Evolutionary conservation across 2,329 filamentous ascomycete genomes (phyloP), one percentile per base, ranked within the genome.

Genomic region (Sclerotinia glacialis): DNA sequence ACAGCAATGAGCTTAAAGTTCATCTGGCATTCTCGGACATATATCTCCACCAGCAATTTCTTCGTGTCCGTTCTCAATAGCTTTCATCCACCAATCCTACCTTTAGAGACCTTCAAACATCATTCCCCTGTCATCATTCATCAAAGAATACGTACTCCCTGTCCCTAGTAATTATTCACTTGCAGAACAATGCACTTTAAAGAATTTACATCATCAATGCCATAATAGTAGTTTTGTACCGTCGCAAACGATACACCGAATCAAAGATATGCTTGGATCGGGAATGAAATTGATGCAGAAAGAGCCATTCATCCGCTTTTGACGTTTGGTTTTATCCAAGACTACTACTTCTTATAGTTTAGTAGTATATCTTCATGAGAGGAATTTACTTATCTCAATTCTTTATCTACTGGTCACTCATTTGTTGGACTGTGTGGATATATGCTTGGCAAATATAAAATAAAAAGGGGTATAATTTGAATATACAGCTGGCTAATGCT

Each of bases 151-250:
- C 37, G 2, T 23, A 40, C 37, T n/a, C n/a, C n/a, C n/a, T n/a
- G n/a, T n/a, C n/a, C n/a, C 37, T 40, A 40, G 37, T 40, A 49
- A 37, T 49, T 60, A 37, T 49, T 60, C 42, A 23, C 18, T 12
- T 40, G 6, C 21, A 18, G 42, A 60, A 60, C 56, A 60, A 60
- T 60, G 44, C 58, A 16, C 14, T 21, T 49, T 37, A 11, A 18
- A 21, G 58, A 49, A 49, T 60, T 60, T 60, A 60, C 56, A 47
- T 60, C 42, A 60, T 60, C 42, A 60, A 60, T 47, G 42, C 42
- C 42, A 47, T 47, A 34, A 59, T 23, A 23, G 12, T 47, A 23
- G 28, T 23, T 11, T 26, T 21, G 7, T 44, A 4, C 26, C 26
- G 9, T 61, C 31, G 58, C 58, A 61, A 61, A 61, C 44, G 23